phyloP scores from a whole-genome alignment of 257 asterid species.

The Verbascum thapsus region DNA sequence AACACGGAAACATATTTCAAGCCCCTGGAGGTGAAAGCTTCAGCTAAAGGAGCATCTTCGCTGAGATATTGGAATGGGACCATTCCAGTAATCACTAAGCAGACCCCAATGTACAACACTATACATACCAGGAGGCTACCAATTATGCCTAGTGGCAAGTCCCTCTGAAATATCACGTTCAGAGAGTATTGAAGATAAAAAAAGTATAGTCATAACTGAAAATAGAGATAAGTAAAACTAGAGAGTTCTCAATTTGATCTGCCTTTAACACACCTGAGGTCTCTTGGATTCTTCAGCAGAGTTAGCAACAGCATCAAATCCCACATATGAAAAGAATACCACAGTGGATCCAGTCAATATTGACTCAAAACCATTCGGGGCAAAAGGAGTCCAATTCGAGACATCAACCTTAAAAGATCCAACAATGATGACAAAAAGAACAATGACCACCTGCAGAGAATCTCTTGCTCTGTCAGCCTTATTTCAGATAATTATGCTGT shows the following conservation, averaged over 20 bases:
- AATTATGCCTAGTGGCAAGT: constrained; percentile 83
- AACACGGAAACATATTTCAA: constrained; percentile 66
- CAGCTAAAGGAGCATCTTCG: constrained; percentile 88
- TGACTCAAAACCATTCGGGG: constrained; percentile 66
- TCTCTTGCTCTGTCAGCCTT: constrained; percentile 31
- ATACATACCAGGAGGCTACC: constrained; percentile 86
- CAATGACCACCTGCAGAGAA: constrained; percentile 67
- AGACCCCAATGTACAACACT: constrained; percentile 70
- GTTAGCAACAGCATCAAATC: constrained; percentile 92
- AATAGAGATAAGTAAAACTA: background rate
- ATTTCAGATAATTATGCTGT: constrained; percentile 15
- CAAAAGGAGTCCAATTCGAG: constrained; percentile 82
- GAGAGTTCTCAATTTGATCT: constrained; percentile 20
- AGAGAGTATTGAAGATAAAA: constrained; percentile 22
- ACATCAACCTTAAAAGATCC: constrained; percentile 85
- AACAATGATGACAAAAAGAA: constrained; percentile 64
- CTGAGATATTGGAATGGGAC: constrained; percentile 80
- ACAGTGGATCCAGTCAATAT: constrained; percentile 86
- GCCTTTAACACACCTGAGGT: constrained; percentile 65
- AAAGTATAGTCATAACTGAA: background rate
- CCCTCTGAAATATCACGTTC: constrained; percentile 58
- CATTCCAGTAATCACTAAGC: constrained; percentile 95
- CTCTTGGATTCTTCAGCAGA: constrained; percentile 91
- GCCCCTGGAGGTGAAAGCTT: constrained; percentile 75
- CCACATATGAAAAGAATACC: constrained; percentile 92